These are phyloP conservation scores for Aureobasidium sp. DNA, from an alignment of 2,329 filamentous ascomycete genomes.

Conservation along the genomic window DNA sequence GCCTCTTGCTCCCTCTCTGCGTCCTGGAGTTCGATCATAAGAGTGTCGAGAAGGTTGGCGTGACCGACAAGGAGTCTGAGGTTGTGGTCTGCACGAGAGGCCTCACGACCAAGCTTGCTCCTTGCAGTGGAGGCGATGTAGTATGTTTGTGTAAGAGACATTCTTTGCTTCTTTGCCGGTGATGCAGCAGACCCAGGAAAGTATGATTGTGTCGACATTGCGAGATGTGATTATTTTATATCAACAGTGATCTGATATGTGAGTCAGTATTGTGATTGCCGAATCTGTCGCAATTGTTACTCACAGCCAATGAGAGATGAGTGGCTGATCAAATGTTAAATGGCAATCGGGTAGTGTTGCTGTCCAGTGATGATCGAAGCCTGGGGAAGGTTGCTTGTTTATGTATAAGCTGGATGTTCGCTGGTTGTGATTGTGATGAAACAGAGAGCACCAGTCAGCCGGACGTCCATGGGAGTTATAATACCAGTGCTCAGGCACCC, in stretches of 20 bases:
- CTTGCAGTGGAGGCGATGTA: conserved; percentile 94
- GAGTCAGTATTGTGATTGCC: conserved; percentile 14
- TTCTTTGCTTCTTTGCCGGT: conserved; percentile 61
- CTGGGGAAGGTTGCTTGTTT: background rate
- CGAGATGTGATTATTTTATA: conserved; percentile 37
- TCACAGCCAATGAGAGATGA: conserved; percentile 9
- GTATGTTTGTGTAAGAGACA: conserved; percentile 98
- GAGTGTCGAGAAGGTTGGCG: conserved; percentile 90
- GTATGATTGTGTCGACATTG: conserved; percentile 30
- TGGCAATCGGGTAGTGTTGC: background rate
- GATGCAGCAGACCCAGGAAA: conserved; percentile 36
- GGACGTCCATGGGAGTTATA: conserved; percentile 10
- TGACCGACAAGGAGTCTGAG: conserved; percentile 92
- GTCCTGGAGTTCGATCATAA: conserved; percentile 87
- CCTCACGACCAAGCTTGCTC: conserved; percentile 89
- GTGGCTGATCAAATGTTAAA: background rate
- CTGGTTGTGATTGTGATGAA: conserved; percentile 12
- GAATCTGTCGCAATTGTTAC: conserved; percentile 6
- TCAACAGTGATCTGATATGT: conserved; percentile 1
- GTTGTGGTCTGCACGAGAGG: conserved; percentile 84
- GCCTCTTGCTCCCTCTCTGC: conserved; percentile 92
- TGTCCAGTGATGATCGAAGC: background rate
- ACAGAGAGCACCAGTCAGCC: conserved; percentile 6
- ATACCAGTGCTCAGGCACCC: conserved; percentile 10
- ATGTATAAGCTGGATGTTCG: background rate